Percentiles rank a stretch among this genome's conserved stretches.
Evolutionary conservation across 108 stramenopile genomes (phyloP).

Genomic region (Skeletonema costatum): DNA sequence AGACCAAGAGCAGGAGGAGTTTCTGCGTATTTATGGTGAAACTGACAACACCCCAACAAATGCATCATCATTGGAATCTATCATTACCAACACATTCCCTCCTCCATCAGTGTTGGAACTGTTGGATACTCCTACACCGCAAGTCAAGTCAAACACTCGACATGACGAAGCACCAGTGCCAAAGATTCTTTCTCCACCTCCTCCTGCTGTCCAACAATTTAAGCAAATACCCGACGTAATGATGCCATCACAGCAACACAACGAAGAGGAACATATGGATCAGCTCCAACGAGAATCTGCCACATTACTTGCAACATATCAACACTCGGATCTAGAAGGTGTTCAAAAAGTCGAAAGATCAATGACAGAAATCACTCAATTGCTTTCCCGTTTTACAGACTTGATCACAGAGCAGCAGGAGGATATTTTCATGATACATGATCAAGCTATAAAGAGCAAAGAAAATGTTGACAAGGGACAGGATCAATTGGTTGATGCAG

Average conservation of each 20-base stretch:
- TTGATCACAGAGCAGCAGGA: constrained; percentile 83
- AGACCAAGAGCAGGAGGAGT: constrained; percentile 39
- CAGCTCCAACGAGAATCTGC: constrained; percentile 69
- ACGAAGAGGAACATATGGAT: constrained; percentile 49
- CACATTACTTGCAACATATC: constrained; percentile 53
- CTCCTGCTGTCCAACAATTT: neutral
- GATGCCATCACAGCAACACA: constrained; percentile 11
- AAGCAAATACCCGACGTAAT: constrained; percentile 5
- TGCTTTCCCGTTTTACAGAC: constrained; percentile 79
- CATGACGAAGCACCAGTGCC: neutral
- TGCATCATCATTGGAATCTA: neutral
- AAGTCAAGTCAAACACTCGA: constrained; percentile 3
- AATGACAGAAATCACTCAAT: constrained; percentile 84
- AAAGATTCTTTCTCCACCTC: neutral
- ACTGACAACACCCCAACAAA: neutral
- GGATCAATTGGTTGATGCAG: constrained; percentile 79
- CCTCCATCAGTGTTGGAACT: constrained; percentile 30
- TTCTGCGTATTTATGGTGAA: constrained; percentile 28
- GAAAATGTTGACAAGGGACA: constrained; percentile 81
- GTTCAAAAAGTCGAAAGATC: constrained; percentile 78
- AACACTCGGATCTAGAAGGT: constrained; percentile 73
- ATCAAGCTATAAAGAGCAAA: constrained; percentile 67
- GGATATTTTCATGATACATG: constrained; percentile 70
- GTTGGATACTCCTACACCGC: constrained; percentile 20
- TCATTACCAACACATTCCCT: constrained; percentile 11